Conservation (phyloP, 2,329 filamentous ascomycete species). For the Tolypocladium ovalisporum region DNA sequence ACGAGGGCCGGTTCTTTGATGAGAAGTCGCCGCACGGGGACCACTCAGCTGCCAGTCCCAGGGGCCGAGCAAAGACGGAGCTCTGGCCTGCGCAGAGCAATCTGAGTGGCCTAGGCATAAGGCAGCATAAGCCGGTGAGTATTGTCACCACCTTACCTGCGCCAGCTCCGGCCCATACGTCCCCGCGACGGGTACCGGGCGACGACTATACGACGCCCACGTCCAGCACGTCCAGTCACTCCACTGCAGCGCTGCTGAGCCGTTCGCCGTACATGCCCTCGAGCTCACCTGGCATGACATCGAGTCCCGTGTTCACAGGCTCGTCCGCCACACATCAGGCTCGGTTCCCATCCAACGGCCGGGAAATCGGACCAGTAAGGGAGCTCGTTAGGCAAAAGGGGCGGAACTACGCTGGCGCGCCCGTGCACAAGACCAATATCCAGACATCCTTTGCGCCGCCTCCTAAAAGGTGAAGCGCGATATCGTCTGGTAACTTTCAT, state of each 20-base stretch:
- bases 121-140: background rate
- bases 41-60: background rate
- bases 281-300: background rate
- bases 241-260: conserved; percentile 22
- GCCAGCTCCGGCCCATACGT: conserved; percentile 4
- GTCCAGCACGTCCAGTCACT: conserved; percentile 20
- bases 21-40: background rate
- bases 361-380: background rate
- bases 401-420: conserved; percentile 16
- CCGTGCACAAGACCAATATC: conserved; percentile 23
- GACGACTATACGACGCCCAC: conserved; percentile 17
- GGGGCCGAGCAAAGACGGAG: background rate
- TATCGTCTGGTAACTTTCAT: background rate
- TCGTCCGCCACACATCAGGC: background rate
- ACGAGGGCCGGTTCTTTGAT: background rate
- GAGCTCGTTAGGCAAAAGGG: background rate
- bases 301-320: background rate
- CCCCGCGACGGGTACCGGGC: conserved; percentile 6
- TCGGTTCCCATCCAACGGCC: background rate
- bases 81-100: background rate
- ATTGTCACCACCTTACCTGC: conserved; percentile 9
- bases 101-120: background rate
- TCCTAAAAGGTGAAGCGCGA: conserved; percentile 12
- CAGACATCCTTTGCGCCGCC: conserved; percentile 28
- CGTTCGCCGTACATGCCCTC: background rate